A percentile compares a stretch with the other conserved stretches of the same genome.
These are phyloP conservation scores for Lolium rigidum DNA, from an alignment of 176 grass and related monocot species.

Conservation along the genomic window DNA sequence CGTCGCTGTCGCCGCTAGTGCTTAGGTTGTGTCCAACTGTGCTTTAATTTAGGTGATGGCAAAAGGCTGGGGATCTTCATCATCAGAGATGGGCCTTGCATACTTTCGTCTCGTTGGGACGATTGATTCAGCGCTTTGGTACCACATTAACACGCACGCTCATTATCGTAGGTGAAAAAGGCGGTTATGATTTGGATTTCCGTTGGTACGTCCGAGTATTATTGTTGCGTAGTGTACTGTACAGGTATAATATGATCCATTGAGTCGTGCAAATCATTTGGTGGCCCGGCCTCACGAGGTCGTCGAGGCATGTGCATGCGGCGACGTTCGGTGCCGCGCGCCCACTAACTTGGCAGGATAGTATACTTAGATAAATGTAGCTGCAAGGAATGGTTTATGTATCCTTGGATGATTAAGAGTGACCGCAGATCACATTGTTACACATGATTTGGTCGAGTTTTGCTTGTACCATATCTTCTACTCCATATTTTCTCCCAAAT, in stretches of 20 bases:
- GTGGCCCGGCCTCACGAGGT: background rate
- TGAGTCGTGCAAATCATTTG: background rate
- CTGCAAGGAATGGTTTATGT: too few relatives aligned
- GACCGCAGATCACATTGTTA: too few relatives aligned
- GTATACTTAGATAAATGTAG: too few relatives aligned
- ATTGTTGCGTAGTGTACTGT: background rate
- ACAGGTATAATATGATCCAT: background rate
- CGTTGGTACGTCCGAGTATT: background rate
- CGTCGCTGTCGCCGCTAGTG: background rate
- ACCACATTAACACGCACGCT: background rate
- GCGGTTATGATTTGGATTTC: background rate
- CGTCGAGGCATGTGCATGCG: background rate
- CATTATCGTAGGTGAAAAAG: constrained; percentile 22
- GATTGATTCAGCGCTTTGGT: constrained; percentile 41
- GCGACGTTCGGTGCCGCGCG: background rate
- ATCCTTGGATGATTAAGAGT: too few relatives aligned
- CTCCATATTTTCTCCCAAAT: too few relatives aligned
- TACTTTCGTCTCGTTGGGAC: background rate
- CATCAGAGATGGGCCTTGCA: constrained; percentile 1
- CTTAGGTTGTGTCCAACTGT: background rate
- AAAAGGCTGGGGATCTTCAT: constrained; percentile 23
- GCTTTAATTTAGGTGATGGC: background rate
- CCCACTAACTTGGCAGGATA: background rate
- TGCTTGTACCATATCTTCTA: too few relatives aligned
- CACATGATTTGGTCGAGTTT: too few relatives aligned